Base-by-base conservation (phyloP, 2,329 filamentous ascomycete genomes). In the Sporothrix pallida region DNA sequence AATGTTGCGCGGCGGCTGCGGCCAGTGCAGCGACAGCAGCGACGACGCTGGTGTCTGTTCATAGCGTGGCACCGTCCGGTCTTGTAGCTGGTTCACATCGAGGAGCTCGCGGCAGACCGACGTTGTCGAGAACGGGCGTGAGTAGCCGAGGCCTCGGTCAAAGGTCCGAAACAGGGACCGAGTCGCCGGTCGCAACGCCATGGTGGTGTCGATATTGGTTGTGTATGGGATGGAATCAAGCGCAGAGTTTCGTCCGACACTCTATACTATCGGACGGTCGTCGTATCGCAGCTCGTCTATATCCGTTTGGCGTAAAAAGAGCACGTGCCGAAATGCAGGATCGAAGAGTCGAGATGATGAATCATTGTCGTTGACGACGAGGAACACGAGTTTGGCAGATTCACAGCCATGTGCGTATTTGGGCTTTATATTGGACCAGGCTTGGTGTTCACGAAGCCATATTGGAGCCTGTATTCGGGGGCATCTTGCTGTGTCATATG, bases 1-100 rank as follows among this genome's bases (percentile, higher is more conserved):
- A 65, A 90, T 81, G 75, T 89, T 90, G 70, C 84, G 84, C 50
- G 87, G 88, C 1, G 88, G 87, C 26, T 83, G 81, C 0, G 85
- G 84, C 85, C 85, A 88, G 78, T 86, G 85, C 0, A 90, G 81
- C 1, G 87, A 86, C 52, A 90, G 82, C 9, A 90, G 82, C 0
- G 86, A 87, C 10, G 86, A 87, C 2, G 83, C 84, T 13, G 84
- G 82, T 76, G 83, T 88, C 83, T 91, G 87, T 82, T 89, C 86
- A 81, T 92, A 93, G 76, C 84, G 85, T 10, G 91, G 90, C n/a
- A 87, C 81, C 60, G 90, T 84, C 72, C 90, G 87, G 65, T 86
- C 81, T 2, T 86, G 86, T 7, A 91, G 84, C 26, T 81, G 78
- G 5, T 83, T 81, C 37, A 86, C 81, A 77, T 87, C 85, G 77